These are phyloP conservation scores for Pythium utonaiense DNA, from an alignment of 352 stramenopile genomes.

Conservation along the genomic window DNA sequence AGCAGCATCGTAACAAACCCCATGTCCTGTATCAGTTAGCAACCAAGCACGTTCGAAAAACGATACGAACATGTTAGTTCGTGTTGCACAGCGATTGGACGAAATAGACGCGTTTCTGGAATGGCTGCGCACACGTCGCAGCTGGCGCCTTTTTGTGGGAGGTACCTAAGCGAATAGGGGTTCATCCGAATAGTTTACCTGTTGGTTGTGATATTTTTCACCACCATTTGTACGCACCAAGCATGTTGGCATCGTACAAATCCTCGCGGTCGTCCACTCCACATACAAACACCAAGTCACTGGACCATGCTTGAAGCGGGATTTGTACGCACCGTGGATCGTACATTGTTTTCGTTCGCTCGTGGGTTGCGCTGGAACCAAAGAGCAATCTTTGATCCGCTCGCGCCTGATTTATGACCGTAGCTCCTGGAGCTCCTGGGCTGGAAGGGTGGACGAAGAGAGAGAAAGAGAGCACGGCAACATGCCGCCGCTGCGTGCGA, in stretches of 20 bases:
- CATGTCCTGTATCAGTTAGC: background rate
- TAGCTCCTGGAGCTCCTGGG: background rate
- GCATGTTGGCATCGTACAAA: constrained; percentile 19
- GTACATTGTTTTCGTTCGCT: constrained; percentile 18
- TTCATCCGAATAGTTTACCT: background rate
- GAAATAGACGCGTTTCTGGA: background rate
- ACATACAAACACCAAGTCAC: constrained; percentile 32
- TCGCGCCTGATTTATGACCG: background rate
- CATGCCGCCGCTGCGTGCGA: background rate
- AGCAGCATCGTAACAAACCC: background rate
- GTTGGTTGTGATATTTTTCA: background rate
- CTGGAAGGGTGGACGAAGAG: background rate
- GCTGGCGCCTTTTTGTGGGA: background rate
- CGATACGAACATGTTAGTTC: constrained; percentile 1
- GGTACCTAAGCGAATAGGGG: background rate
- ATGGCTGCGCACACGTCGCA: background rate
- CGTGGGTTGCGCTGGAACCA: background rate
- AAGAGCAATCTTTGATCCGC: too few relatives aligned
- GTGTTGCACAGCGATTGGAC: background rate
- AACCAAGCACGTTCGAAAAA: background rate
- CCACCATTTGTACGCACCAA: constrained; percentile 25
- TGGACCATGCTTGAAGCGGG: background rate
- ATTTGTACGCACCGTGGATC: constrained; percentile 28
- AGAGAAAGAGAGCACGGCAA: background rate
- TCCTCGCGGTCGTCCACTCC: constrained; percentile 30